Evolutionary conservation across 2,329 filamentous ascomycete species (phyloP).

Genomic region (Botrytis cinerea): DNA sequence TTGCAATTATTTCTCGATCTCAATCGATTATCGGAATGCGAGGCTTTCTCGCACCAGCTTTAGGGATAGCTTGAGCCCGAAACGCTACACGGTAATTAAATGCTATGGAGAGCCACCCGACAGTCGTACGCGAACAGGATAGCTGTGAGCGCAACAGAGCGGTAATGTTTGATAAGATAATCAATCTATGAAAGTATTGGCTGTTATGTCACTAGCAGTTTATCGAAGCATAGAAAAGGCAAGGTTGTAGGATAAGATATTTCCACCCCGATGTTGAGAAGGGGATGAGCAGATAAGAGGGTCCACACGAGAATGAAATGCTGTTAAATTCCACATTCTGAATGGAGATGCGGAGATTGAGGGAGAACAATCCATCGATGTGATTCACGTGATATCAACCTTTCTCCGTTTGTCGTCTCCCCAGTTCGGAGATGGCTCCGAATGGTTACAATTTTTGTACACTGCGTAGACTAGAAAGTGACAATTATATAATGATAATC

Average conservation of each 20-base stretch:
- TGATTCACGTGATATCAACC: background rate
- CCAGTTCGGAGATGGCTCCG: background rate
- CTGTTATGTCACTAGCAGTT: background rate
- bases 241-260: background rate
- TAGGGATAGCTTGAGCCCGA: background rate
- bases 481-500: background rate
- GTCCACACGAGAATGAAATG: background rate
- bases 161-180: background rate
- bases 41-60: background rate
- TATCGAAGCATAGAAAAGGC: background rate
- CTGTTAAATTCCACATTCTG: background rate
- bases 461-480: background rate
- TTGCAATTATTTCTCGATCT: background rate
- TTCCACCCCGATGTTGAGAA: background rate
- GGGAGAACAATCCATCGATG: background rate
- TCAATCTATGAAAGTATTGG: background rate
- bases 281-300: background rate
- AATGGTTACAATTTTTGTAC: background rate
- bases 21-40: background rate
- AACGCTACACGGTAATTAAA: background rate
- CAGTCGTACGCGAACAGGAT: background rate
- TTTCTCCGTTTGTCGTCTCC: background rate
- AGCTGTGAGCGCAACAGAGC: background rate
- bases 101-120: background rate
- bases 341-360: constrained; percentile 1